Evolutionary conservation across 345 rosid species (phyloP), one percentile per base, ranked within the genome.

Genomic region (Citrus glauca): DNA sequence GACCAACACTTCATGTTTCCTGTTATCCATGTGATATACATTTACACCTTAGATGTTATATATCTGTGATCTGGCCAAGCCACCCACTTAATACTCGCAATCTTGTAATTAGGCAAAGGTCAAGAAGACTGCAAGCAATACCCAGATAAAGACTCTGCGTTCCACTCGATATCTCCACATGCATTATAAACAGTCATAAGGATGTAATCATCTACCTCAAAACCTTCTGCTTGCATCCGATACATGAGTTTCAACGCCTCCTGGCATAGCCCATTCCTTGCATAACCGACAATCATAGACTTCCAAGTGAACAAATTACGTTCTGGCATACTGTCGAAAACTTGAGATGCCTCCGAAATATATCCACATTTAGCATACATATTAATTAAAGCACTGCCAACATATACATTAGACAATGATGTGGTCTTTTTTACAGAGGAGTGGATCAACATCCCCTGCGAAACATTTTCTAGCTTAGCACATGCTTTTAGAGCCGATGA

Each of bases 331-430:
- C 87, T 86, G 75, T 91, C 90, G 37, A 95, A 95, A 76, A 93
- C 92, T 72, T 80, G 86, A 82, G 78, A 84, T 72, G 97, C 98
- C 85, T 95, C 98, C 0, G 90, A 82, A 45, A 91, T 79, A 73
- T 82, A 83, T 68, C 98, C 98, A 68, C 95, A 92, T 85, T 90
- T 95, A 24, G 93, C 92, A 80, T 93, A 93, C 98, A 95, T 91
- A 69, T 91, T 88, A 63, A 95, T 87, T 77, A 93, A 82, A 42
- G 98, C 95, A 64, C 95, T 89, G 7, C 93, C 93, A n/a, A 92
- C 98, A 86, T 84, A 89, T 45, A 93, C 92, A 80, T 93, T 93
- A 37, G 90, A 83, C 9, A 85, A 61, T 63, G 89, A 87, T 10
- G 88, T 85, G 65, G 84, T 89, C 87, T 93, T 95, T 75, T 88